phyloP scores from a whole-genome alignment of 768 basidiomycete genomes.

The Russula dissimulans region DNA sequence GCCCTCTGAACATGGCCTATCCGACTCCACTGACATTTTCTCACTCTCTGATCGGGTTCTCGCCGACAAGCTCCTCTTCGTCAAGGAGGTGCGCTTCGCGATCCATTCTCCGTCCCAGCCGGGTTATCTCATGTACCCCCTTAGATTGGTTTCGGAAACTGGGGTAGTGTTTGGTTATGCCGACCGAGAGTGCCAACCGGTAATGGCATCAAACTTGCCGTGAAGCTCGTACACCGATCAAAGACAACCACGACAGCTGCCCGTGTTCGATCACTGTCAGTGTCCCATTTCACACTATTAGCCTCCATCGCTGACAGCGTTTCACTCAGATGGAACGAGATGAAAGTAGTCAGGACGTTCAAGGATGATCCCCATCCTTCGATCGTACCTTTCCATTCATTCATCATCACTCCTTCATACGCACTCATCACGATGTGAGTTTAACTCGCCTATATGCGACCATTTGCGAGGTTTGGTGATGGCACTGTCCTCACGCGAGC shows the following conservation, averaged over 20 bases:
- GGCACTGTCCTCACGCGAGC: background rate
- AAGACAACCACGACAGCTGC: constrained; percentile 81
- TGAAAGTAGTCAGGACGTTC: constrained; percentile 87
- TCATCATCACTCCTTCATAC: constrained; percentile 86
- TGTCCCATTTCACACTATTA: constrained; percentile 12
- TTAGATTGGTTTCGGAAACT: constrained; percentile 86
- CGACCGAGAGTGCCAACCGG: constrained; percentile 43
- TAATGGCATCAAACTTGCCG: constrained; percentile 56
- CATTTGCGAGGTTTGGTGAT: background rate
- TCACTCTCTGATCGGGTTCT: constrained; percentile 66
- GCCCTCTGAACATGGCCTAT: constrained; percentile 25
- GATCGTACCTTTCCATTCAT: constrained; percentile 87
- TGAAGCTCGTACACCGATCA: constrained; percentile 85
- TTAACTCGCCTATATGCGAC: background rate
- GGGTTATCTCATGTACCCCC: background rate
- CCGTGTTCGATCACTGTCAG: constrained; percentile 79
- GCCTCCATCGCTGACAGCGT: background rate
- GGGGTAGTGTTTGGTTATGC: constrained; percentile 87
- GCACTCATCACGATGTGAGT: constrained; percentile 89
- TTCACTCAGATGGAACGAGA: constrained; percentile 79
- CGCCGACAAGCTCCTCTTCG: constrained; percentile 61
- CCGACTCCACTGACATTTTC: constrained; percentile 50
- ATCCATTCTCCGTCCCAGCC: constrained; percentile 1
- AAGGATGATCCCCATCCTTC: constrained; percentile 83
- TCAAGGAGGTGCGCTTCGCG: constrained; percentile 51